Conservation (phyloP, 148 eudicot genomes). For the Dianthus caryophyllus region DNA sequence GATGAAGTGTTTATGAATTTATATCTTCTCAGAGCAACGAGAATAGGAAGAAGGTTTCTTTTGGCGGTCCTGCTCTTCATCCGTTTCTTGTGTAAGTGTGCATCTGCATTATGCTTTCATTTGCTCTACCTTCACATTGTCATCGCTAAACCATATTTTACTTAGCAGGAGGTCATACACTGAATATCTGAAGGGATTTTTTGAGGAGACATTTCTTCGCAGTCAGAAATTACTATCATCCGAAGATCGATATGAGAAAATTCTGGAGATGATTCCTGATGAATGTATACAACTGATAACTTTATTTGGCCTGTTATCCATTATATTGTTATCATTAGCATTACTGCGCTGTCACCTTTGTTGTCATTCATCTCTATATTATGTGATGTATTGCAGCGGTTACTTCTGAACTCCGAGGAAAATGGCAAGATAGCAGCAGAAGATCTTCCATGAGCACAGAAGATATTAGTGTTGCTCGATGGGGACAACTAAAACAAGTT, state of each 20-base stretch:
- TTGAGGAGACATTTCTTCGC: slow-evolving; percentile 51
- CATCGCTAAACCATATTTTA: slow-evolving; percentile 7
- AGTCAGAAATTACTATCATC: slow-evolving; percentile 61
- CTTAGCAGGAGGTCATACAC: slow-evolving; percentile 74
- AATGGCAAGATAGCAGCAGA: slow-evolving; percentile 70
- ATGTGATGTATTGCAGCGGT: slow-evolving; percentile 46
- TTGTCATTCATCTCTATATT: neutral
- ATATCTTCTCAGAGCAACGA: slow-evolving; percentile 56
- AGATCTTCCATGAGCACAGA: slow-evolving; percentile 51
- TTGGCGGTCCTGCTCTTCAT: slow-evolving; percentile 58
- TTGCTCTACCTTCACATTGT: slow-evolving; percentile 3
- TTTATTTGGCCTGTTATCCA: slow-evolving; percentile 1
- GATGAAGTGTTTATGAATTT: neutral
- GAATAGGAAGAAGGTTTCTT: slow-evolving; percentile 59
- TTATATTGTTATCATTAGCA: neutral
- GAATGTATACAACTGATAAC: slow-evolving; percentile 43
- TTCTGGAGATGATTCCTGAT: slow-evolving; percentile 88
- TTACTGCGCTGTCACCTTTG: slow-evolving; percentile 9
- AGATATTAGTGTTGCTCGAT: slow-evolving; percentile 51
- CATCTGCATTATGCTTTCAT: neutral
- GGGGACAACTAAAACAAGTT: slow-evolving; percentile 67
- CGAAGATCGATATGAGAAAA: slow-evolving; percentile 76
- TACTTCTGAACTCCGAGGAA: slow-evolving; percentile 68
- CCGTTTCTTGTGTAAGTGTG: slow-evolving; percentile 68
- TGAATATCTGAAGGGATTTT: slow-evolving; percentile 55